Evolutionary conservation across 148 eudicot species (phyloP).

Genomic region (Chenopodium quinoa): DNA sequence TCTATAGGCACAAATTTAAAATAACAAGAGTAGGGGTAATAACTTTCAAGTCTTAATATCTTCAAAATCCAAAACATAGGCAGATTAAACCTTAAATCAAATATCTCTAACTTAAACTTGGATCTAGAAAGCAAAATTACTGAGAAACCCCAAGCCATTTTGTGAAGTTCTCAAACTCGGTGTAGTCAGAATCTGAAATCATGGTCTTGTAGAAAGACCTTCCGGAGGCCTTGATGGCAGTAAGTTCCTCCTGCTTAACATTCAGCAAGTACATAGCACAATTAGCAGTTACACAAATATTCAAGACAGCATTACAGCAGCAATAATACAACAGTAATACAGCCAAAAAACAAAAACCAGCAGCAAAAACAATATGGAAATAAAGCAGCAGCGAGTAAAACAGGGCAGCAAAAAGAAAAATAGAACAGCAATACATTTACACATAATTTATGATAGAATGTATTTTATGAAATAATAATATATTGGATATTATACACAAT

Average conservation of each 20-base stretch:
- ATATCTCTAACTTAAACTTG: slow-evolving; percentile 21
- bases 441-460: too few species aligned
- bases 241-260: slow-evolving; percentile 30
- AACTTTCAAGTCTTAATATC: not conserved
- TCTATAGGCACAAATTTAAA: not conserved
- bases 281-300: not conserved
- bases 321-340: too few species aligned
- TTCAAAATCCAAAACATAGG: slow-evolving; percentile 10
- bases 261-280: not conserved
- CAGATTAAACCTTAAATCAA: not conserved
- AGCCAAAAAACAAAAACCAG: too few species aligned
- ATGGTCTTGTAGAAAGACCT: slow-evolving; percentile 41
- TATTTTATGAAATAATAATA: too few species aligned
- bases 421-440: too few species aligned
- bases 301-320: too few species aligned
- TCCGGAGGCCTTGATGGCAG: slow-evolving; percentile 36
- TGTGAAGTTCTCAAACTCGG: slow-evolving; percentile 44
- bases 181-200: slow-evolving; percentile 45
- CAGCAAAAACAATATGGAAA: too few species aligned
- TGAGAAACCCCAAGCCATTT: slow-evolving; percentile 47
- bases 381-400: too few species aligned
- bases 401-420: too few species aligned
- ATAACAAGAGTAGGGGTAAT: not conserved
- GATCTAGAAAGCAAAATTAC: slow-evolving; percentile 19
- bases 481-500: too few species aligned